These are phyloP conservation scores for Adansonia grandidieri DNA, from an alignment of 441 rosid species.

Conservation along the genomic window DNA sequence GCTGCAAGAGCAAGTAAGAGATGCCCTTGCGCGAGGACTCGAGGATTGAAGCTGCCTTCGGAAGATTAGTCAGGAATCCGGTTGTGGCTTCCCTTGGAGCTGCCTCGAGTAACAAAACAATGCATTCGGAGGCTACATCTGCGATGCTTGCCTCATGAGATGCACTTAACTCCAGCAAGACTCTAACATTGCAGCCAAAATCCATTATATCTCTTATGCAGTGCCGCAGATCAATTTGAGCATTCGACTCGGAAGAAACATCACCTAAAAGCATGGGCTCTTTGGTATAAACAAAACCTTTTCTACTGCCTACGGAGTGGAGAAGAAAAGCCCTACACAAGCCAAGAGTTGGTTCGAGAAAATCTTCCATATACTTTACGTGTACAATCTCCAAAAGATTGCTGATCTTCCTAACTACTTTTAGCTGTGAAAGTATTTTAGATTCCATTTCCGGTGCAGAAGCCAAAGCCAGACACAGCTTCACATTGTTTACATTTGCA, in stretches of 20 bases:
- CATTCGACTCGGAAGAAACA: slow-evolving; percentile 44
- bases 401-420: slow-evolving; percentile 83
- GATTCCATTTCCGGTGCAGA: slow-evolving; percentile 98
- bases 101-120: slow-evolving; percentile 69
- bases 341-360: slow-evolving; percentile 83
- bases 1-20: slow-evolving; percentile 55
- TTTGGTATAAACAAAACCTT: slow-evolving; percentile 51
- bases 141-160: slow-evolving; percentile 53
- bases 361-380: slow-evolving; percentile 95
- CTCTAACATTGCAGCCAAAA: slow-evolving; percentile 70
- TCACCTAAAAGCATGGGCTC: slow-evolving; percentile 69
- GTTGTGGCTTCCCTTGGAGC: slow-evolving; percentile 96
- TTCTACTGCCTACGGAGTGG: slow-evolving; percentile 57
- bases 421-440: slow-evolving; percentile 76
- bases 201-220: slow-evolving; percentile 74
- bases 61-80: slow-evolving; percentile 79
- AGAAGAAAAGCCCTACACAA: slow-evolving; percentile 82
- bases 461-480: slow-evolving; percentile 85
- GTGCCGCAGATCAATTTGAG: slow-evolving; percentile 55
- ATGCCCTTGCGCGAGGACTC: slow-evolving; percentile 58
- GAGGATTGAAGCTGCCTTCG: slow-evolving; percentile 65
- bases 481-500: slow-evolving; percentile 90
- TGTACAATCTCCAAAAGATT: slow-evolving; percentile 81
- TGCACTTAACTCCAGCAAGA: slow-evolving; percentile 63
- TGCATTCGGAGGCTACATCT: slow-evolving; percentile 82